These are phyloP conservation scores for Dentipellis fragilis DNA, from an alignment of 768 basidiomycete species.

Conservation along the genomic window DNA sequence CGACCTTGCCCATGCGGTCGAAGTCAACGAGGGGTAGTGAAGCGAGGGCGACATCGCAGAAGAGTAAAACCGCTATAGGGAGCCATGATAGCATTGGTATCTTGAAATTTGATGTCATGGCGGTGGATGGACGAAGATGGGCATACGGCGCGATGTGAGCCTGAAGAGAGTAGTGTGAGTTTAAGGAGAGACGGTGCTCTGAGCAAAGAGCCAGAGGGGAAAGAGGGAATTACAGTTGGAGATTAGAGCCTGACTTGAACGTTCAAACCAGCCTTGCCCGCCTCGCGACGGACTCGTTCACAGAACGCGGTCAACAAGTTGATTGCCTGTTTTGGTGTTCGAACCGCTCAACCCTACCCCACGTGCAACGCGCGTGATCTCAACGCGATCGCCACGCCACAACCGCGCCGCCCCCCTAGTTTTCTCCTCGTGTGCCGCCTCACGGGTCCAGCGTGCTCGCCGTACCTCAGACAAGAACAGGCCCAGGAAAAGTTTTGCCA, in stretches of 20 bases:
- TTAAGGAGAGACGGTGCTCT: background rate
- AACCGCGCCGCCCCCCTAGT: too few relatives aligned
- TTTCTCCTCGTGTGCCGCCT: too few relatives aligned
- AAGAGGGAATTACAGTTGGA: background rate
- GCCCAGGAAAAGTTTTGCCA: too few relatives aligned
- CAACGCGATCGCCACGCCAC: too few relatives aligned
- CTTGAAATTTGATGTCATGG: constrained; percentile 2
- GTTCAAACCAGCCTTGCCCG: background rate
- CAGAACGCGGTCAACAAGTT: background rate
- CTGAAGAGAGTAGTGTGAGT: background rate
- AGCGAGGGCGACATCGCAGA: constrained; percentile 22
- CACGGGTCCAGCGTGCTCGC: too few relatives aligned
- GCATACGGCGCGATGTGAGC: background rate
- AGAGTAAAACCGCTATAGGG: constrained; percentile 16
- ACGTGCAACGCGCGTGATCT: background rate
- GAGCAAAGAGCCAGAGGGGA: background rate
- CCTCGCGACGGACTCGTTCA: background rate
- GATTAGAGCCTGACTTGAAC: background rate
- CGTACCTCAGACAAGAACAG: background rate
- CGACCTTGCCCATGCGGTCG: constrained; percentile 84
- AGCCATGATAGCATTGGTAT: constrained; percentile 12
- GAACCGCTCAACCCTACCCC: background rate
- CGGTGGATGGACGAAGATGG: background rate
- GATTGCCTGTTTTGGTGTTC: background rate
- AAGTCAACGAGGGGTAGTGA: constrained; percentile 44